phyloP scores from a whole-genome alignment of 352 stramenopile species.

The Phytophthora syringae region DNA sequence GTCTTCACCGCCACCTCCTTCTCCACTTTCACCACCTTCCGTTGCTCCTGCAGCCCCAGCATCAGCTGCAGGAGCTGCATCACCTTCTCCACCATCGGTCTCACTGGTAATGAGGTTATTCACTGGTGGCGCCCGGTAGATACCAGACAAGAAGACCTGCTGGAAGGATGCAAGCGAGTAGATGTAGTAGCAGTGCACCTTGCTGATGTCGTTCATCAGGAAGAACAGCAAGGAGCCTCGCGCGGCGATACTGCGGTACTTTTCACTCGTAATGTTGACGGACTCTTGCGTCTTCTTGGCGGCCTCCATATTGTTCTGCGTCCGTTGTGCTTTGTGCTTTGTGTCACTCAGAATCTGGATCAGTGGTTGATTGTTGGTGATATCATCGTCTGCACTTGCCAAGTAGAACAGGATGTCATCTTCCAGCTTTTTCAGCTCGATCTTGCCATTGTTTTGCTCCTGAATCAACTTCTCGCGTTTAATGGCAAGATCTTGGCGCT shows the following conservation, averaged over 20 bases:
- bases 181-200: conserved; percentile 98
- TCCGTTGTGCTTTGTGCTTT: conserved; percentile 93
- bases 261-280: conserved; percentile 95
- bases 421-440: conserved; percentile 96
- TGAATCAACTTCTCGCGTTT: conserved; percentile 93
- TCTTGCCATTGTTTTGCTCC: conserved; percentile 96
- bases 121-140: conserved; percentile 88
- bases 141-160: conserved; percentile 95
- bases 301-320: conserved; percentile 92
- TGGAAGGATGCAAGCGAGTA: conserved; percentile 97
- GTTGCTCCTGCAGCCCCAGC: conserved; percentile 23
- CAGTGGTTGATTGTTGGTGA: conserved; percentile 97
- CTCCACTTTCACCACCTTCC: conserved; percentile 19
- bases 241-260: conserved; percentile 95
- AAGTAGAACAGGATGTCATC: conserved; percentile 96
- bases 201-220: conserved; percentile 97
- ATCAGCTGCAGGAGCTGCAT: conserved; percentile 26
- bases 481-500: conserved; percentile 83
- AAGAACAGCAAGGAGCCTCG: conserved; percentile 95
- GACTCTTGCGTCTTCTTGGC: conserved; percentile 93
- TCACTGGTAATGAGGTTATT: conserved; percentile 32
- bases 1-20: conserved; percentile 38
- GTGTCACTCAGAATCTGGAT: conserved; percentile 97
- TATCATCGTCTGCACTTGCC: conserved; percentile 96
- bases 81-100: conserved; percentile 45